Evolutionary conservation across 768 basidiomycete genomes (phyloP).

Genomic region (Boletus reticulatus): DNA sequence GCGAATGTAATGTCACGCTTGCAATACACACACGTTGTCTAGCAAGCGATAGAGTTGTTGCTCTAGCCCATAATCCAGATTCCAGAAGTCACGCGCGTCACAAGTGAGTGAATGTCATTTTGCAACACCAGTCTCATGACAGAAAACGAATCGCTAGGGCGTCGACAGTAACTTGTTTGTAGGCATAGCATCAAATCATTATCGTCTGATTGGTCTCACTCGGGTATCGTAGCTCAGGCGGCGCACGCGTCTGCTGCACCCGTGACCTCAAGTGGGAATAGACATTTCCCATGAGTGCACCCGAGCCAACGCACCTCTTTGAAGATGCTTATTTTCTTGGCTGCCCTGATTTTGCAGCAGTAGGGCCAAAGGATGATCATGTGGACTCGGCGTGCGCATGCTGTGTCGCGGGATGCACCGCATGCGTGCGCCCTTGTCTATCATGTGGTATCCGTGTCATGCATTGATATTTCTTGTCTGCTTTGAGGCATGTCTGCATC

Average conservation of each 20-base stretch:
- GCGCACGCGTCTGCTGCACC: background rate
- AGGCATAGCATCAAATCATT: background rate
- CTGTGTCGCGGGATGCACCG: background rate
- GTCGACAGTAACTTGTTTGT: background rate
- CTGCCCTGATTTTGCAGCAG: background rate
- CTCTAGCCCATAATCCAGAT: too few species aligned
- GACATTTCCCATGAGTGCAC: background rate
- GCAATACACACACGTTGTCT: too few species aligned
- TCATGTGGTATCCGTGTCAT: background rate
- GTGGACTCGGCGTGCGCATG: background rate
- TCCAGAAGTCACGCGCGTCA: too few species aligned
- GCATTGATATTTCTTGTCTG: background rate
- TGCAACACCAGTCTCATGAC: too few species aligned
- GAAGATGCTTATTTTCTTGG: too few species aligned
- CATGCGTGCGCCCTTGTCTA: background rate
- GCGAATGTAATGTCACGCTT: too few species aligned
- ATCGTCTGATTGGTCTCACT: background rate
- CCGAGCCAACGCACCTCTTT: background rate
- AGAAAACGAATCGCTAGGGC: background rate
- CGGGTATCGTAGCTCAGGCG: background rate
- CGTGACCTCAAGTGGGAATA: constrained; percentile 1
- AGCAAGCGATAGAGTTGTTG: too few species aligned
- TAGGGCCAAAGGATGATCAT: background rate
- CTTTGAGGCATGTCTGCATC: background rate
- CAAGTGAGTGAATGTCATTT: too few species aligned